phyloP scores from a whole-genome alignment of 768 basidiomycete species.

The Lentinula edodes region DNA sequence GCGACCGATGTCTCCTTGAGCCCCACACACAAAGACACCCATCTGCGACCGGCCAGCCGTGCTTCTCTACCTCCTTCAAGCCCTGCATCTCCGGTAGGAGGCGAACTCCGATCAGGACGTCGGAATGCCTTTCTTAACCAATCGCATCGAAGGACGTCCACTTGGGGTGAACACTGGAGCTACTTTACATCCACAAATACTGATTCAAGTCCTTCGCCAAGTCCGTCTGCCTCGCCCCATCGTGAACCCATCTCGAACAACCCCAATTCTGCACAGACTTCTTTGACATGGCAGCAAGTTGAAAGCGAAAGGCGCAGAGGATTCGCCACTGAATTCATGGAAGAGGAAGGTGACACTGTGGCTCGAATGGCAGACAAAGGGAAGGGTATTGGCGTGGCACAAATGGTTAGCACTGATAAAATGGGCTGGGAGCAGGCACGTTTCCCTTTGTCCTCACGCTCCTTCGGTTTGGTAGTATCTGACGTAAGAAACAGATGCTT shows the following conservation, averaged over 20 bases:
- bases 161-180: neutral
- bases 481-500: neutral
- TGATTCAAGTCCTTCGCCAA: neutral
- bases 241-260: neutral
- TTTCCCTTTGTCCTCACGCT: neutral
- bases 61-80: neutral
- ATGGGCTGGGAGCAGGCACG: conserved; percentile 3
- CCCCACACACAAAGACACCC: neutral
- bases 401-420: neutral
- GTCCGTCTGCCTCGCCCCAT: neutral
- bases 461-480: neutral
- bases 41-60: neutral
- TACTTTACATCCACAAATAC: neutral
- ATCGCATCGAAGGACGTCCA: neutral
- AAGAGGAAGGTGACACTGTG: neutral
- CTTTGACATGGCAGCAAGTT: conserved; percentile 1
- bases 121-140: neutral
- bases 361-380: neutral
- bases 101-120: neutral
- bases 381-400: neutral
- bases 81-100: neutral
- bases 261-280: neutral
- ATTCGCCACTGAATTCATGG: neutral
- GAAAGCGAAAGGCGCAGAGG: neutral
- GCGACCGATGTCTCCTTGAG: neutral